These are phyloP conservation scores for Helminthosporium solani DNA, from an alignment of 2,329 filamentous ascomycete genomes.

Conservation along the genomic window DNA sequence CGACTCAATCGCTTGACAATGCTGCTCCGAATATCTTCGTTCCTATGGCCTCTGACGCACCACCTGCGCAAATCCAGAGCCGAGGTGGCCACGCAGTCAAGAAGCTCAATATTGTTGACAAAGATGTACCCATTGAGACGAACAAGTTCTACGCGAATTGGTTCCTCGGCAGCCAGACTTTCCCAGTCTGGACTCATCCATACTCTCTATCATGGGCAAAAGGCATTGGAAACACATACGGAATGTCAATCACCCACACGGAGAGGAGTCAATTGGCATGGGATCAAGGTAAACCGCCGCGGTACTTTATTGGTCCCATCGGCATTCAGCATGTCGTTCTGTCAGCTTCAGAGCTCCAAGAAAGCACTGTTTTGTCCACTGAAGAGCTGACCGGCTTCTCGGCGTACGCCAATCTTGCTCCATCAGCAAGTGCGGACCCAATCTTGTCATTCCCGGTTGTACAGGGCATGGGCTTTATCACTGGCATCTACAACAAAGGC, in stretches of 20 bases:
- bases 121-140: constrained; percentile 59
- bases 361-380: constrained; percentile 57
- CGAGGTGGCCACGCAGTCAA: constrained; percentile 46
- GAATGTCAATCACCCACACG: constrained; percentile 74
- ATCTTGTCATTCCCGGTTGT: constrained; percentile 76
- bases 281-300: constrained; percentile 41
- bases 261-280: constrained; percentile 65
- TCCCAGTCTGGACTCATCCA: constrained; percentile 71
- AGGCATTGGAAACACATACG: constrained; percentile 66
- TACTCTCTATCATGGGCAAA: constrained; percentile 50
- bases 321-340: constrained; percentile 80
- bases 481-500: constrained; percentile 69
- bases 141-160: constrained; percentile 77
- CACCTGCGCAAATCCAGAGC: constrained; percentile 40
- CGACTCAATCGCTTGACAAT: constrained; percentile 16
- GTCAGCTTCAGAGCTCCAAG: constrained; percentile 73
- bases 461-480: constrained; percentile 88
- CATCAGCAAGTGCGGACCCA: constrained; percentile 54
- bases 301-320: constrained; percentile 80
- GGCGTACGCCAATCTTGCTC: constrained; percentile 67
- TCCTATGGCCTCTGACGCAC: constrained; percentile 43
- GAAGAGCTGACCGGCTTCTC: constrained; percentile 59
- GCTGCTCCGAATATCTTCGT: constrained; percentile 42
- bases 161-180: constrained; percentile 70
- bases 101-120: constrained; percentile 41